These are phyloP conservation scores for Rostrohypoxylon terebratum DNA, from an alignment of 495 filamentous ascomycete species.

Conservation along the genomic window DNA sequence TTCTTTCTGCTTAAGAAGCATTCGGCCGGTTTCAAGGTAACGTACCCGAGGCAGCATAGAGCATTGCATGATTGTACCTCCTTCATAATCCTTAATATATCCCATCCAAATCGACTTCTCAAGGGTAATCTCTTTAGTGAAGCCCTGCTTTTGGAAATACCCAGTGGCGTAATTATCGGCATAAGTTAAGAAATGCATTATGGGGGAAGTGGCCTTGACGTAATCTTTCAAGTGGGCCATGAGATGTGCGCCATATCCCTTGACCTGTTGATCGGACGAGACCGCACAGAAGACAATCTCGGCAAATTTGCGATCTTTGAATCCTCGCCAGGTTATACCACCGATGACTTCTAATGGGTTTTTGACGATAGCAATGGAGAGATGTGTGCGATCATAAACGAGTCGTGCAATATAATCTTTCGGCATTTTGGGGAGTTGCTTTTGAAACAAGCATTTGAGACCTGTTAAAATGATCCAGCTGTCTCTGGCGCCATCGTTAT, in stretches of 20 bases:
- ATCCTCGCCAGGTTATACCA: background rate
- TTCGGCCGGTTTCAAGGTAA: background rate
- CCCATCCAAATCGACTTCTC: background rate
- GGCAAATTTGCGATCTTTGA: background rate
- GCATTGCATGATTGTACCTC: background rate
- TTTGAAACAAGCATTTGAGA: background rate
- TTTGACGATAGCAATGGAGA: background rate
- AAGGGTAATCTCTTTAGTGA: background rate
- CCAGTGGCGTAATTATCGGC: background rate
- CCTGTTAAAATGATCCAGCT: background rate
- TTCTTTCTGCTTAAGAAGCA: constrained; percentile 2
- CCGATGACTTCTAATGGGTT: background rate
- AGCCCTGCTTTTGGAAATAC: background rate
- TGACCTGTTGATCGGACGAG: background rate
- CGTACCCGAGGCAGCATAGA: background rate
- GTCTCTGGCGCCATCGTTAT: background rate
- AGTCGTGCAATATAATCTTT: background rate
- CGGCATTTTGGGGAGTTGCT: background rate
- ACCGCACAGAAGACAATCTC: background rate
- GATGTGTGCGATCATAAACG: background rate
- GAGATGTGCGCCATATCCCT: background rate
- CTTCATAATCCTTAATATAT: background rate
- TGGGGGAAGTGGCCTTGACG: background rate
- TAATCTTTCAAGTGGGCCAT: background rate
- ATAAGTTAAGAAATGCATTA: background rate